A percentile compares a stretch with the other conserved stretches of the same genome.
Conservation (phyloP, 2,329 filamentous ascomycete species). For the Conoideocrella luteorostrata region DNA sequence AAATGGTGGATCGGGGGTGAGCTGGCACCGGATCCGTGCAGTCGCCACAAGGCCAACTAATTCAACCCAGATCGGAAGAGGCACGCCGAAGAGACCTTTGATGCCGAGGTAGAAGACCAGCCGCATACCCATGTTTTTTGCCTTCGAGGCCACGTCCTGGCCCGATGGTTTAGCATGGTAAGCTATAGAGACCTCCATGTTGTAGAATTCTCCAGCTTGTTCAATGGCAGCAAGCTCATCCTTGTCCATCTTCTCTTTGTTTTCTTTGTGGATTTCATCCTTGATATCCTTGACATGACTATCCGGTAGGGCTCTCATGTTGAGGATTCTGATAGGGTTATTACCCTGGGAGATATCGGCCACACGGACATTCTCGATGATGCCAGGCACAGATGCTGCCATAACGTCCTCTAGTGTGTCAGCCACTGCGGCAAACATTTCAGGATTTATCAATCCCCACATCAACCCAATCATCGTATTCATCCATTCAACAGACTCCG, state of each 20-base stretch:
- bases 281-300: conserved; percentile 75
- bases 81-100: conserved; percentile 82
- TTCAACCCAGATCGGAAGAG: conserved; percentile 82
- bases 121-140: conserved; percentile 95
- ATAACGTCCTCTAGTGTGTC: conserved; percentile 84
- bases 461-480: conserved; percentile 79
- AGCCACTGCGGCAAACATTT: conserved; percentile 89
- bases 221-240: conserved; percentile 85
- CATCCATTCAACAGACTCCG: conserved; percentile 93
- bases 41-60: conserved; percentile 88
- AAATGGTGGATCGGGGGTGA: conserved; percentile 88
- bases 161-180: conserved; percentile 80
- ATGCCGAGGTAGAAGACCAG: conserved; percentile 89
- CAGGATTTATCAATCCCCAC: conserved; percentile 90
- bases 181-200: conserved; percentile 82
- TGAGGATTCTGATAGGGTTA: conserved; percentile 84
- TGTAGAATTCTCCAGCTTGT: conserved; percentile 88
- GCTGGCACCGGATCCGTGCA: conserved; percentile 71
- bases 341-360: conserved; percentile 91
- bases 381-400: conserved; percentile 84
- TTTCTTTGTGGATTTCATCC: conserved; percentile 69
- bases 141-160: conserved; percentile 67
- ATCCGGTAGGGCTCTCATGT: conserved; percentile 75
- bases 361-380: conserved; percentile 92
- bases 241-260: conserved; percentile 74